Evolutionary conservation across 768 basidiomycete genomes (phyloP).

Genomic region (Suillus placidus): DNA sequence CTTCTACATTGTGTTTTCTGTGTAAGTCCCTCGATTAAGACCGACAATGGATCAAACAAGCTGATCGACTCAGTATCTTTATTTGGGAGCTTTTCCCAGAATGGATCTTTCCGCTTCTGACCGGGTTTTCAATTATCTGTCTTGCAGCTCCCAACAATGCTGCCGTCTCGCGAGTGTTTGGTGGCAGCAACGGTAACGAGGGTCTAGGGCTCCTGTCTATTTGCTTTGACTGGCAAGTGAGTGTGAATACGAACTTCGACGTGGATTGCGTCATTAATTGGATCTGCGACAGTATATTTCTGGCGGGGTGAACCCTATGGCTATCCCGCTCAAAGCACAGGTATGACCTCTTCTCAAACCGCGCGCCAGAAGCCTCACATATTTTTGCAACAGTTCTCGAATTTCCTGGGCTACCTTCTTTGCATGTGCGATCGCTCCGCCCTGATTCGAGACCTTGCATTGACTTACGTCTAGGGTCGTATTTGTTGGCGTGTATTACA

Average conservation of each 20-base stretch:
- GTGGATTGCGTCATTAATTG: not conserved
- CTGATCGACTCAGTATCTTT: constrained; percentile 31
- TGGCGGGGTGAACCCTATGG: constrained; percentile 44
- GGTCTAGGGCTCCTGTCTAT: constrained; percentile 63
- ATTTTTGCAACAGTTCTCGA: constrained; percentile 37
- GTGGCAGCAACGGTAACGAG: constrained; percentile 68
- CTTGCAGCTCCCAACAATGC: constrained; percentile 53
- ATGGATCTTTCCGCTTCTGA: constrained; percentile 57
- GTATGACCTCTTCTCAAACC: constrained; percentile 10
- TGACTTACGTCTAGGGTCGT: constrained; percentile 18
- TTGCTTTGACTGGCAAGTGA: constrained; percentile 56
- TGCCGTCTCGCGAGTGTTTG: constrained; percentile 65
- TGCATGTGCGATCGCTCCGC: constrained; percentile 44
- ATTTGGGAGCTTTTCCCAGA: constrained; percentile 29
- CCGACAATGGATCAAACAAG: constrained; percentile 2
- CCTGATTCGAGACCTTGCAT: constrained; percentile 2
- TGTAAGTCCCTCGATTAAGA: constrained; percentile 21
- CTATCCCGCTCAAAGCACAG: constrained; percentile 53
- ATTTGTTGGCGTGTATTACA: constrained; percentile 33
- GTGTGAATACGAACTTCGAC: constrained; percentile 23
- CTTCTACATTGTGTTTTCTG: constrained; percentile 51
- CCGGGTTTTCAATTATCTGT: constrained; percentile 66
- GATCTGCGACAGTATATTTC: constrained; percentile 26
- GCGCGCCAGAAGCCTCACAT: not conserved
- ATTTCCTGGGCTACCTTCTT: constrained; percentile 48